These are phyloP conservation scores for Cyclotella cryptica DNA, from an alignment of 108 stramenopile species.

Conservation along the genomic window DNA sequence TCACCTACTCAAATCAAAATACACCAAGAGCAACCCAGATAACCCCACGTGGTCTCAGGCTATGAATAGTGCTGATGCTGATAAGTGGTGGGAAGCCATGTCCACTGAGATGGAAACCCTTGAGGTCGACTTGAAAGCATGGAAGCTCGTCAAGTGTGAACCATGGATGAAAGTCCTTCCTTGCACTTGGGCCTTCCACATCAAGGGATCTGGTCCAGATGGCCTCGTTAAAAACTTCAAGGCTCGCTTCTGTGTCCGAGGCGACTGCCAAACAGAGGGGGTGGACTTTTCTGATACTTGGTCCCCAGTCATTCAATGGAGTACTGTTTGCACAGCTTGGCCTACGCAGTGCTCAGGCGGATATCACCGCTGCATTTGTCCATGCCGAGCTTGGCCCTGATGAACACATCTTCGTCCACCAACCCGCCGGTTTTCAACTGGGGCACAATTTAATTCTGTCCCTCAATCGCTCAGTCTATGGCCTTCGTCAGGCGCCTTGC, in stretches of 20 bases:
- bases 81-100: not conserved
- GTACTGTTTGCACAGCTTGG: not conserved
- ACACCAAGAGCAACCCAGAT: not conserved
- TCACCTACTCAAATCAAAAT: not conserved
- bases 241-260: constrained; percentile 49
- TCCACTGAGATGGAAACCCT: not conserved
- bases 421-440: no score
- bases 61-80: not conserved
- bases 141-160: not conserved
- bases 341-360: constrained; percentile 1
- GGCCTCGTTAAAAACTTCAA: constrained; percentile 51
- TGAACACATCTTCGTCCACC: constrained; percentile 1
- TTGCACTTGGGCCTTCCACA: not conserved
- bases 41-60: not conserved
- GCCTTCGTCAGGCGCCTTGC: constrained; percentile 17
- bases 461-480: constrained; percentile 8
- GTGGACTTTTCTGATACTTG: not conserved
- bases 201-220: constrained; percentile 29
- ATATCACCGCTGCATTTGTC: constrained; percentile 59
- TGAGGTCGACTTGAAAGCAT: not conserved
- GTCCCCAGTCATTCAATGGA: not conserved
- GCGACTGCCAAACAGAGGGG: not conserved
- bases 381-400: constrained; percentile 36
- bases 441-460: not conserved
- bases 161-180: not conserved